These are phyloP conservation scores for Filobasidium uniguttulatum DNA, from an alignment of 1,284 basidiomycete genomes.

Conservation along the genomic window DNA sequence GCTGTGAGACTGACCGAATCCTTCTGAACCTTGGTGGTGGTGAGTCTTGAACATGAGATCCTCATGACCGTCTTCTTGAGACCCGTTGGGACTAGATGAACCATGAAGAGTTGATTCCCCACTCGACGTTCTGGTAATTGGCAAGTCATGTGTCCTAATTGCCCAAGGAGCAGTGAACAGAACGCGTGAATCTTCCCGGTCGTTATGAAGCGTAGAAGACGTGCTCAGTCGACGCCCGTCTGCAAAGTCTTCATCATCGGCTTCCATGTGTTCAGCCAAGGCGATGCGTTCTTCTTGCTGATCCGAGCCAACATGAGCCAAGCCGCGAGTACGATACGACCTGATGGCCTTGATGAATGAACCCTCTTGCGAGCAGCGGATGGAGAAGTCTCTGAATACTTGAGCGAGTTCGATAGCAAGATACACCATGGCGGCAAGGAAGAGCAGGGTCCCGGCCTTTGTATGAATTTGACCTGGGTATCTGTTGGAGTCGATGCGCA, in stretches of 20 bases:
- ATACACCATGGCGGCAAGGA: slow-evolving; percentile 24
- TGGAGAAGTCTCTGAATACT: slow-evolving; percentile 21
- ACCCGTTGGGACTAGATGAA: no score
- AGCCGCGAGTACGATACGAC: no score
- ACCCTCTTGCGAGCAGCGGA: no score
- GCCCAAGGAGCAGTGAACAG: slow-evolving; percentile 3
- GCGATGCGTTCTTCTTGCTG: slow-evolving; percentile 1
- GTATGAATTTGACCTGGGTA: slow-evolving; percentile 29
- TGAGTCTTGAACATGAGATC: slow-evolving; percentile 7
- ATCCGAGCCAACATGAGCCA: no score
- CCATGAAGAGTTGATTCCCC: no score
- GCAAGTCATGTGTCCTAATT: slow-evolving; percentile 8
- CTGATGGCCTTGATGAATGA: no score
- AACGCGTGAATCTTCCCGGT: not conserved
- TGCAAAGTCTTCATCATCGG: not conserved
- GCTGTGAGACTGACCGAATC: no score
- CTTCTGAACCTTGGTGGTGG: no score
- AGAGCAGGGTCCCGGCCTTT: slow-evolving; percentile 22
- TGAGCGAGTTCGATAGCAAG: slow-evolving; percentile 24
- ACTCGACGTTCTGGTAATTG: slow-evolving; percentile 8
- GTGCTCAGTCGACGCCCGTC: not conserved
- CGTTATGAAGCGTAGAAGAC: slow-evolving; percentile 10
- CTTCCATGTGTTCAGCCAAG: slow-evolving; percentile 2
- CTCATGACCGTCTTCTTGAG: slow-evolving; percentile 9
- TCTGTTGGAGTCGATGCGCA: slow-evolving; percentile 17